Evolutionary conservation across 2,329 filamentous ascomycete genomes (phyloP), one percentile per base, ranked within the genome.

Genomic region (Penicillium sp.): DNA sequence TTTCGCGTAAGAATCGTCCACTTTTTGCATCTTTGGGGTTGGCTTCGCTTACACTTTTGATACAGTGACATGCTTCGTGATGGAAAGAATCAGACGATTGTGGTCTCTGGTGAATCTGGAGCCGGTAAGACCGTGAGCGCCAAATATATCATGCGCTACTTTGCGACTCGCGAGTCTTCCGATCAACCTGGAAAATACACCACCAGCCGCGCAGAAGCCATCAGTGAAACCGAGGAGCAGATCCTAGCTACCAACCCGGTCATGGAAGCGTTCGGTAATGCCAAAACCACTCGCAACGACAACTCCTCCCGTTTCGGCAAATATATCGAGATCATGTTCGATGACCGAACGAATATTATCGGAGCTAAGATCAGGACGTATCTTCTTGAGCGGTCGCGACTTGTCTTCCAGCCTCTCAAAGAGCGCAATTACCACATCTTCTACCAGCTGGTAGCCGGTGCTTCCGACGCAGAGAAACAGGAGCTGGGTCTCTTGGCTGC

Each of bases 61-160:
- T 54, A 29, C 67, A 94, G 90, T 72, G 94, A 99, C 80, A 99
- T 99, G 94, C 79, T 99, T 72, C 89, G 94, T 65, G 94, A 97
- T 79, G 84, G 85, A 67, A 92, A 92, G 77, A 99, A 99, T 78
- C 94, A 99, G 80, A 99, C 94, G 39, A 91, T 99, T 62, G 94
- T 99, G 53, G 94, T 99, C n/a, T 99, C 94, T 36, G 94, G 94
- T 74, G 94, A 99, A 78, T 99, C 94, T 53, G 94, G 94, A 84
- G 94, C 94, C 63, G 94, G 94, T 71, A 99, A 99, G 81, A 99
- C 94, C 5, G 94, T 99, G 75, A 97, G 93, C 77, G 94, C 94
- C 68, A 99, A 99, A 80, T 97, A 99, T 78, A 97, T 99, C 74
- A 99, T 99, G 94, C 87, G 94, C 70, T 99, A 99, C 80, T 99